Percentiles rank a stretch among this genome's conserved stretches.
phyloP scores from a whole-genome alignment of 1,284 basidiomycete genomes.

The Cryptococcus sp. region DNA sequence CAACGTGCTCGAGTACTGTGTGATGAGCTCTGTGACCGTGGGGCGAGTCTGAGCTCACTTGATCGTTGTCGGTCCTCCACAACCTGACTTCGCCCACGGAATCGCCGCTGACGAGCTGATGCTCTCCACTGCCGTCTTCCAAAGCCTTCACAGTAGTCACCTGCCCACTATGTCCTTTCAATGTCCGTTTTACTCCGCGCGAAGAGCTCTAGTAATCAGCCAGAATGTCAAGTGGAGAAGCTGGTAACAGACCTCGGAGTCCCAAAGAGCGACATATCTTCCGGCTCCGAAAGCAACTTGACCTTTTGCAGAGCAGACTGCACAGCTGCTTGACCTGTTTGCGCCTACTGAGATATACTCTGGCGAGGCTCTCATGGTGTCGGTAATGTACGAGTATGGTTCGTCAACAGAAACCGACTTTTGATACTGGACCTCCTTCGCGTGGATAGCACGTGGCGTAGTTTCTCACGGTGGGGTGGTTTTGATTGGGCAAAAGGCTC shows the following conservation, averaged over 20 bases:
- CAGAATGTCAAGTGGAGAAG: neutral
- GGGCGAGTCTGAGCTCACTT: conserved; percentile 7
- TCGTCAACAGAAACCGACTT: neutral
- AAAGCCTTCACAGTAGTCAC: conserved; percentile 72
- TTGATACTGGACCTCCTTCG: neutral
- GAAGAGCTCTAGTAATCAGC: neutral
- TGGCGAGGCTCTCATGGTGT: conserved; percentile 36
- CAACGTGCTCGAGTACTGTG: conserved; percentile 56
- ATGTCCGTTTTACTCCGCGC: conserved; percentile 62
- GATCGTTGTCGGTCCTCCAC: conserved; percentile 34
- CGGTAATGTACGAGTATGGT: neutral
- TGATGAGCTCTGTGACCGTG: conserved; percentile 4
- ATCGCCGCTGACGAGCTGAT: conserved; percentile 63
- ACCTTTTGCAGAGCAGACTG: conserved; percentile 57
- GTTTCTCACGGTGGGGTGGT: too few species aligned
- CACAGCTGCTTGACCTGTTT: conserved; percentile 65
- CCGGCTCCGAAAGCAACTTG: conserved; percentile 73
- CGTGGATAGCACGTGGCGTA: too few species aligned
- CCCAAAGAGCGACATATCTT: conserved; percentile 73
- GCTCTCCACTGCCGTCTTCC: conserved; percentile 10
- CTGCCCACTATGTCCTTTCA: conserved; percentile 68
- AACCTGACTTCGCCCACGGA: conserved; percentile 57
- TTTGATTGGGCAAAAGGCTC: neutral
- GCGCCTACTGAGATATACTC: conserved; percentile 70
- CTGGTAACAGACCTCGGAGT: conserved; percentile 54